Percentiles rank a stretch among this genome's conserved stretches.
These are phyloP conservation scores for Yarrowia galli DNA, from an alignment of 1,139 yeast species.

Conservation along the genomic window DNA sequence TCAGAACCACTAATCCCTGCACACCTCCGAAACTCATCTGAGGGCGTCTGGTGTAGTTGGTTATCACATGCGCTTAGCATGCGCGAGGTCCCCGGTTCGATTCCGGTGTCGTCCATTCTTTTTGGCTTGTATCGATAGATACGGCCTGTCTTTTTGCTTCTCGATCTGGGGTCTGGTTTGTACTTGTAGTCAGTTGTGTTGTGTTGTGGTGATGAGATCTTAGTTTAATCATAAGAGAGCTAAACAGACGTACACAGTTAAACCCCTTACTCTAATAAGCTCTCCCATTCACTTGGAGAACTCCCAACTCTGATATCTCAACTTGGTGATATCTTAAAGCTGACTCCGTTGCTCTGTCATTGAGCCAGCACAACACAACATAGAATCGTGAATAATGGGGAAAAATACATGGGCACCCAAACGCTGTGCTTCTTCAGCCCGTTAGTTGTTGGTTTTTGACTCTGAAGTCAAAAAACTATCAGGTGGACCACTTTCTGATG, in stretches of 20 bases:
- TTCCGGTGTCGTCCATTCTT: slow-evolving; percentile 18
- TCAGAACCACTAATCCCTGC: neutral
- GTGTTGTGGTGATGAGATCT: neutral
- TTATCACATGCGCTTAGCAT: slow-evolving; percentile 24
- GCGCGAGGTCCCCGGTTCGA: slow-evolving; percentile 28
- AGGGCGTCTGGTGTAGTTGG: slow-evolving; percentile 26
- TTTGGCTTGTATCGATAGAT: no score
- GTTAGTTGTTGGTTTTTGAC: neutral
- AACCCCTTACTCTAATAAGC: neutral
- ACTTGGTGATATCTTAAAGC: neutral
- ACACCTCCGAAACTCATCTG: neutral
- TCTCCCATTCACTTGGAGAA: neutral
- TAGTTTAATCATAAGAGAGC: neutral
- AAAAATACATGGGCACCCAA: neutral
- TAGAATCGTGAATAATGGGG: neutral
- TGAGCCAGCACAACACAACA: neutral
- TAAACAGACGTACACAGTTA: no score
- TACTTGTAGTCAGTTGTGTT: neutral
- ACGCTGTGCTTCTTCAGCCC: neutral
- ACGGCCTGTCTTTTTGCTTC: no score
- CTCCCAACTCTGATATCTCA: neutral
- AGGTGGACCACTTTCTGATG: no score
- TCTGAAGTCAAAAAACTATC: neutral
- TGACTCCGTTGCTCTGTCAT: neutral
- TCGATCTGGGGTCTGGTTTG: no score